Percentiles rank a stretch among this genome's conserved stretches.
phyloP scores from a whole-genome alignment of 257 asterid species.

The Prunella vulgaris region DNA sequence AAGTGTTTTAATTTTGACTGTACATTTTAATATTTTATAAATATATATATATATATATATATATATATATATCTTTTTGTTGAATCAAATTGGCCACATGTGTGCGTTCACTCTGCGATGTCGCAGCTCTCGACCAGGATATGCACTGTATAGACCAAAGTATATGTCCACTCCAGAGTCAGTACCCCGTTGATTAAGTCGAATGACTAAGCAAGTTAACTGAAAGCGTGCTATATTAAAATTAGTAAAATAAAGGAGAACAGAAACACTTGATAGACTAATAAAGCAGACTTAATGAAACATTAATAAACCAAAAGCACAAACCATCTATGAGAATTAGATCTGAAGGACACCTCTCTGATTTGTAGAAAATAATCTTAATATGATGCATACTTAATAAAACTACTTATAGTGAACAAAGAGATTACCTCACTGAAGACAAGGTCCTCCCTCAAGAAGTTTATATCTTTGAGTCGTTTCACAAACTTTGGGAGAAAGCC shows the following conservation, averaged over 20 bases:
- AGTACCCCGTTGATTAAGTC: slow-evolving; percentile 47
- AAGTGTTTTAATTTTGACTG: no score
- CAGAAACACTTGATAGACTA: no score
- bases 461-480: slow-evolving; percentile 64
- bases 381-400: background rate
- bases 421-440: slow-evolving; percentile 65
- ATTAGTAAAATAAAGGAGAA: background rate
- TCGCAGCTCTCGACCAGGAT: slow-evolving; percentile 74
- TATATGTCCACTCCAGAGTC: slow-evolving; percentile 91
- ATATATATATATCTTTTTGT: no score
- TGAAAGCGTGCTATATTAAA: background rate
- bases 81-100: no score
- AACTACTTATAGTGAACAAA: background rate
- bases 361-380: background rate
- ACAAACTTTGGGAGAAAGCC: slow-evolving; percentile 81
- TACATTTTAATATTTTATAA: no score
- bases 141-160: slow-evolving; percentile 93
- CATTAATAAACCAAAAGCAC: no score
- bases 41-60: no score
- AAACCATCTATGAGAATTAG: no score
- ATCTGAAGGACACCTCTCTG: no score
- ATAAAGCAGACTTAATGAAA: no score
- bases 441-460: slow-evolving; percentile 83
- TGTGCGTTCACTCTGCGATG: no score
- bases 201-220: slow-evolving; percentile 7